Evolutionary conservation across 192 early-diverging fungal genomes (phyloP).

Genomic region (Martensiomyces pterosporus): DNA sequence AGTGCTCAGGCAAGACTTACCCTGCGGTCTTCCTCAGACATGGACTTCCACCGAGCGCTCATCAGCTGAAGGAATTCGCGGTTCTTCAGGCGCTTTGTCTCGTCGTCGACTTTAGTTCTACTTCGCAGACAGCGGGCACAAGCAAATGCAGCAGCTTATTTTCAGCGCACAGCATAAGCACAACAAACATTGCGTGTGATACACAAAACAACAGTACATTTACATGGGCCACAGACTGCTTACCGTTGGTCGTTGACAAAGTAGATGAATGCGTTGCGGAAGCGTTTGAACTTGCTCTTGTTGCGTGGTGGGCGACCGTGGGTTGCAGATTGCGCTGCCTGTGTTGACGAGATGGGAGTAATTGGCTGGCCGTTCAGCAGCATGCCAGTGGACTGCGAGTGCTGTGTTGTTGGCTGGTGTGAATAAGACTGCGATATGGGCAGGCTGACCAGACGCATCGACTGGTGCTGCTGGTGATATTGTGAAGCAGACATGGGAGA

Average conservation of each 20-base stretch:
- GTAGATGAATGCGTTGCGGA: constrained; percentile 53
- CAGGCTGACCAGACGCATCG: not conserved
- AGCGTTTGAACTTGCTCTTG: constrained; percentile 53
- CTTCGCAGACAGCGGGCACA: not conserved
- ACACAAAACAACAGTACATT: not conserved
- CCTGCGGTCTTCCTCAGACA: constrained; percentile 40
- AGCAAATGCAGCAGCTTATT: too few relatives aligned
- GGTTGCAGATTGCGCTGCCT: not conserved
- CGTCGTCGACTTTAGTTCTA: constrained; percentile 41
- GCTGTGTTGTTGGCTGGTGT: constrained; percentile 12
- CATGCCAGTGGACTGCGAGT: constrained; percentile 3
- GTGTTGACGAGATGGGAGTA: constrained; percentile 15
- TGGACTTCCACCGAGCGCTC: constrained; percentile 47
- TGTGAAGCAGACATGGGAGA: constrained; percentile 4
- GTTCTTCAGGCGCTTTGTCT: constrained; percentile 48
- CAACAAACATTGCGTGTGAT: too few relatives aligned
- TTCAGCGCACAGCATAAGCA: too few relatives aligned
- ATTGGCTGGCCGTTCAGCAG: constrained; percentile 15
- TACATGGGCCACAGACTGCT: not conserved
- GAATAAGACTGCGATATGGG: constrained; percentile 20
- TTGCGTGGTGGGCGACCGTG: constrained; percentile 34
- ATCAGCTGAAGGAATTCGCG: constrained; percentile 52
- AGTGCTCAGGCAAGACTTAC: too few relatives aligned
- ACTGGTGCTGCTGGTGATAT: not conserved
- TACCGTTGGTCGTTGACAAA: constrained; percentile 54